A percentile compares a stretch with the other conserved stretches of the same genome.
phyloP scores from a whole-genome alignment of 1,284 basidiomycete genomes.

The Ganoderma lucidum region DNA sequence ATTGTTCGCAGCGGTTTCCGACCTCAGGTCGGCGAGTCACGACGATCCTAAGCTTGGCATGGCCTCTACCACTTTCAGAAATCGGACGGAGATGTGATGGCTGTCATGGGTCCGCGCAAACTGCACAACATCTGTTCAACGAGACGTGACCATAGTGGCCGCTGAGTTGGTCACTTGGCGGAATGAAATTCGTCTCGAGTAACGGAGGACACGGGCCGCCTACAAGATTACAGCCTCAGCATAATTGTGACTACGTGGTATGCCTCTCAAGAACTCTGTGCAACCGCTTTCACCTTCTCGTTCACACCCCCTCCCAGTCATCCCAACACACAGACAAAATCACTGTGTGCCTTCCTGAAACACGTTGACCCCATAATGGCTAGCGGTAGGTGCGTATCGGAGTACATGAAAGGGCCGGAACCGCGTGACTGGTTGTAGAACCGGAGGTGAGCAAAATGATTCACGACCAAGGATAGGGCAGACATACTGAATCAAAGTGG shows the following conservation, averaged over 20 bases:
- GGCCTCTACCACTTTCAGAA: too few relatives aligned
- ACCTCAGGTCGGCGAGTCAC: too few relatives aligned
- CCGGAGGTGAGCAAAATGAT: background rate
- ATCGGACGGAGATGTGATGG: too few relatives aligned
- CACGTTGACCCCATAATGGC: conserved; percentile 40
- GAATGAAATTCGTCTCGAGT: too few relatives aligned
- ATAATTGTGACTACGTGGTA: background rate
- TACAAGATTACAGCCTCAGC: too few relatives aligned
- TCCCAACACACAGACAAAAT: conserved; percentile 67
- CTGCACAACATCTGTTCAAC: too few relatives aligned
- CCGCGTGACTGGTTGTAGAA: background rate
- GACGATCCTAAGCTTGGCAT: too few relatives aligned
- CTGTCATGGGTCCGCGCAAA: too few relatives aligned
- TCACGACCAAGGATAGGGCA: background rate
- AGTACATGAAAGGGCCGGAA: background rate
- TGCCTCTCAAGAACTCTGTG: background rate
- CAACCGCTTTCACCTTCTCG: conserved; percentile 46
- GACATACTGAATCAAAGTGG: background rate
- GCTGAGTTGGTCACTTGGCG: too few relatives aligned
- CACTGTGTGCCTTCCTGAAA: conserved; percentile 51
- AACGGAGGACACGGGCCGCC: too few relatives aligned
- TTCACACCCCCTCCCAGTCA: conserved; percentile 63
- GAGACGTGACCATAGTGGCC: too few relatives aligned
- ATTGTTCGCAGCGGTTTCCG: too few relatives aligned
- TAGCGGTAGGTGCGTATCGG: background rate